Evolutionary conservation across 306 rosid species (phyloP), one percentile per base, ranked within the genome.

Genomic region (Senna siamea): DNA sequence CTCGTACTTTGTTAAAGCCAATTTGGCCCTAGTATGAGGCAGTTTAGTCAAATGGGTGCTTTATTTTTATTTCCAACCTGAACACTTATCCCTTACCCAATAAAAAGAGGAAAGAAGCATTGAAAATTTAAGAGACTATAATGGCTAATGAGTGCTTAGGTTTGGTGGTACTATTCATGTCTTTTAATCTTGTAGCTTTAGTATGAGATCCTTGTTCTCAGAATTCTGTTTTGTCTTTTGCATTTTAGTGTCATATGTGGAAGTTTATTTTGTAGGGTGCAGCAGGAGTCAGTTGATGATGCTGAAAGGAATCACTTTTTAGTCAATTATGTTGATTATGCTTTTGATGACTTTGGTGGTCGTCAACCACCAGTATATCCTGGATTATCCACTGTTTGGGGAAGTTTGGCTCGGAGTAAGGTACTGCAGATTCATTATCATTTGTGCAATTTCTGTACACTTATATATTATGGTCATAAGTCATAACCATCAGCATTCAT

Each of bases 351-450:
- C 86, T 94, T 94, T 80, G 99, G 97, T 59, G 99, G 99, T 73
- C 96, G 93, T 20, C 99, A 94, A 82, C 96, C 97, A 30, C 99
- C 99, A 1, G 99, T 94, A 34, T 94, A 94, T 78, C 99, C 99
- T 69, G 99, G 99, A 61, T 81, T 94, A 68, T 88, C 99, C 64
- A 94, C 99, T 77, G 99, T 94, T 43, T 94, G 99, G 99, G 99
- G 99, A 83, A 94, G 99, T 83, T 84, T 94, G 92, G 99, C 99
- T 43, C 94, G 99, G 61, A 94, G 99, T 74, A 94, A 94, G 96
- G 99, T 89, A 81, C 55, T 17, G 40, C 9, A 30, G 56, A 73
- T 66, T 77, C 72, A 9, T 78, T 73, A 38, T 76, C 66, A 60
- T 69, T 62, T 73, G 58, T 54, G 54, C 52, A 9, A n/a, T 62